Evolutionary conservation across 2,329 filamentous ascomycete genomes (phyloP).

Genomic region (Helotiales sp.): DNA sequence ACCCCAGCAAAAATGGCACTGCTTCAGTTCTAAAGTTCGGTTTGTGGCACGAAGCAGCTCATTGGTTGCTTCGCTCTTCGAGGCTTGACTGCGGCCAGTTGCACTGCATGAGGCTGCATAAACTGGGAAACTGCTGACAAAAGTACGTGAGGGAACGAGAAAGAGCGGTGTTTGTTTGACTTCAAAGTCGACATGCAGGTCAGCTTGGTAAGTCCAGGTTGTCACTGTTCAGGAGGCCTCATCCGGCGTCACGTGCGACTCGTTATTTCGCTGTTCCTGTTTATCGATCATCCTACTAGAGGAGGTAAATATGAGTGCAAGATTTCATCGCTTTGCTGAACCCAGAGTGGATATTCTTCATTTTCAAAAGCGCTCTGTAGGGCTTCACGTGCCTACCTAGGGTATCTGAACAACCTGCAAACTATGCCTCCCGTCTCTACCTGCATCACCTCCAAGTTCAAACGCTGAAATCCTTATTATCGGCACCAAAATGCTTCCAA

Average conservation of each 20-base stretch:
- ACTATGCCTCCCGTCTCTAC: neutral
- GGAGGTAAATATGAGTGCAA: too few species aligned
- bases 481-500: slow-evolving; percentile 22
- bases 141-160: slow-evolving; percentile 1
- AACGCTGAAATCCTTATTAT: slow-evolving; percentile 1
- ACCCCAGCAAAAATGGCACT: neutral
- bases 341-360: too few species aligned
- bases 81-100: neutral
- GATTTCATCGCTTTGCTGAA: too few species aligned
- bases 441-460: neutral
- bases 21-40: neutral
- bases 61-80: neutral
- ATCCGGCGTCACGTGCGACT: too few species aligned
- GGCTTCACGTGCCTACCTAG: too few species aligned
- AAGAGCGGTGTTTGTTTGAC: neutral
- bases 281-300: too few species aligned
- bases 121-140: neutral
- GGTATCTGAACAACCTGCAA: neutral
- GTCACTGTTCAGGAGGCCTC: too few species aligned
- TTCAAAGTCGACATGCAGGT: neutral
- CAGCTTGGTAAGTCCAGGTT: neutral
- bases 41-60: neutral
- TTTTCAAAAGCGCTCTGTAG: too few species aligned
- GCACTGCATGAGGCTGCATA: slow-evolving; percentile 2
- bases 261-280: too few species aligned